Evolutionary conservation across 1,284 basidiomycete species (phyloP).

Genomic region (Puccinia horiana): DNA sequence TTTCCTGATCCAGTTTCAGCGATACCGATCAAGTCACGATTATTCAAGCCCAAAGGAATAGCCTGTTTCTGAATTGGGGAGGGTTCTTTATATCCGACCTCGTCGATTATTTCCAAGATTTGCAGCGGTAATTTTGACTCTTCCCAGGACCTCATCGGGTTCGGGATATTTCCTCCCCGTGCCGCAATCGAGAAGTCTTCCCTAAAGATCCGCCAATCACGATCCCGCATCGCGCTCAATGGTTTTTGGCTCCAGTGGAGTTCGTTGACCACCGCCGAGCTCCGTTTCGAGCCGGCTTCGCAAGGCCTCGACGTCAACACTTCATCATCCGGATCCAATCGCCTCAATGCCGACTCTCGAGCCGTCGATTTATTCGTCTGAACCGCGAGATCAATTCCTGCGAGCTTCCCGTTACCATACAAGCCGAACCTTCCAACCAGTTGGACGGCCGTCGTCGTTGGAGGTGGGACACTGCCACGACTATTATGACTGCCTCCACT

Average conservation of each 20-base stretch:
- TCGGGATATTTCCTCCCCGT: constrained; percentile 82
- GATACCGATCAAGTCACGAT: constrained; percentile 94
- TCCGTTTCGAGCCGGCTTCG: constrained; percentile 43
- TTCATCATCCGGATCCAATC: constrained; percentile 37
- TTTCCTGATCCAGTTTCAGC: constrained; percentile 99
- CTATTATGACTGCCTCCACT: neutral
- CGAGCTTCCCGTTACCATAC: constrained; percentile 48
- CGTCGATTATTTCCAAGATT: constrained; percentile 80
- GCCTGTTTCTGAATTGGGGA: constrained; percentile 96
- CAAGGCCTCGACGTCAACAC: constrained; percentile 36
- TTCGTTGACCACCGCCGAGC: constrained; percentile 64
- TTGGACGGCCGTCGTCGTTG: constrained; percentile 21
- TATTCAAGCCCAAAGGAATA: constrained; percentile 93
- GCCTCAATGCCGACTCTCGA: neutral
- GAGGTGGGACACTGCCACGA: constrained; percentile 31
- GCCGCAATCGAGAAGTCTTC: constrained; percentile 97
- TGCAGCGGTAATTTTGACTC: constrained; percentile 79
- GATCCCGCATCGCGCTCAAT: constrained; percentile 88
- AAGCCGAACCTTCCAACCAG: constrained; percentile 38
- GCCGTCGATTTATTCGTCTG: constrained; percentile 1
- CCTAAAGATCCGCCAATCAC: constrained; percentile 98
- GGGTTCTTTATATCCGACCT: constrained; percentile 93
- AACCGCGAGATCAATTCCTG: constrained; percentile 41
- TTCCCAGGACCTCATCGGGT: constrained; percentile 85
- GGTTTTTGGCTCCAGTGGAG: constrained; percentile 94